Evolutionary conservation across 345 rosid species (phyloP).

Genomic region (Syzygium aromaticum): DNA sequence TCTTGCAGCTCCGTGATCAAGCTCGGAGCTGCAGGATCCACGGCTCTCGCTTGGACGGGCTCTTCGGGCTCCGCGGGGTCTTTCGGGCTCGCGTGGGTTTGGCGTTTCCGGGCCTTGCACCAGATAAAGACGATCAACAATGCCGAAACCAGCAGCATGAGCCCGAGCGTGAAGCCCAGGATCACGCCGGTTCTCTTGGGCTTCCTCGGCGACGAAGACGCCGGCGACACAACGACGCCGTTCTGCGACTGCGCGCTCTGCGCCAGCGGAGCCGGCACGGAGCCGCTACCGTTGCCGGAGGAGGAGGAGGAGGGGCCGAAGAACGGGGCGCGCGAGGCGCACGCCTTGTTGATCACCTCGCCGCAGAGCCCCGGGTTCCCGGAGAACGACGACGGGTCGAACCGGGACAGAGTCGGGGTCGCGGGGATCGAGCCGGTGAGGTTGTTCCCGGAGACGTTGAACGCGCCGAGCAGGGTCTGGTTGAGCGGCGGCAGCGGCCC

Average conservation of each 20-base stretch:
- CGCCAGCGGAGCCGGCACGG: slow-evolving; percentile 34
- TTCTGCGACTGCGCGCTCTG: slow-evolving; percentile 50
- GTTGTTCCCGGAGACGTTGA: slow-evolving; percentile 74
- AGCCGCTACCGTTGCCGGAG: slow-evolving; percentile 5
- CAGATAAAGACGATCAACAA: slow-evolving; percentile 31
- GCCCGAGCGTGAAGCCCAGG: slow-evolving; percentile 40
- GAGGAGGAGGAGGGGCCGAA: slow-evolving; percentile 26
- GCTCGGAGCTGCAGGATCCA: neutral
- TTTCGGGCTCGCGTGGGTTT: neutral
- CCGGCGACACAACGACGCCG: slow-evolving; percentile 10
- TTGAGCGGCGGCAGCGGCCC: slow-evolving; percentile 70
- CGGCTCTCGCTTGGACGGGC: neutral
- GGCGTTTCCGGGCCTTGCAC: slow-evolving; percentile 19
- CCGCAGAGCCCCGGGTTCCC: slow-evolving; percentile 79
- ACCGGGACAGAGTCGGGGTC: slow-evolving; percentile 57
- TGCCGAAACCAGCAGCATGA: slow-evolving; percentile 31
- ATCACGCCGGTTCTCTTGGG: slow-evolving; percentile 31
- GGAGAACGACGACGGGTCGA: slow-evolving; percentile 46
- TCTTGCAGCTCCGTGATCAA: neutral
- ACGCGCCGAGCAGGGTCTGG: slow-evolving; percentile 38
- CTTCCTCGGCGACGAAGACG: slow-evolving; percentile 28
- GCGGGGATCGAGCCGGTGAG: slow-evolving; percentile 61
- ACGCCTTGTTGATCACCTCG: slow-evolving; percentile 52
- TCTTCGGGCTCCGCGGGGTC: neutral
- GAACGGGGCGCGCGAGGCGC: slow-evolving; percentile 56